Evolutionary conservation across 208 protist species (phyloP), one percentile per base, ranked within the genome.

Genomic region (Leishmania turanica): DNA sequence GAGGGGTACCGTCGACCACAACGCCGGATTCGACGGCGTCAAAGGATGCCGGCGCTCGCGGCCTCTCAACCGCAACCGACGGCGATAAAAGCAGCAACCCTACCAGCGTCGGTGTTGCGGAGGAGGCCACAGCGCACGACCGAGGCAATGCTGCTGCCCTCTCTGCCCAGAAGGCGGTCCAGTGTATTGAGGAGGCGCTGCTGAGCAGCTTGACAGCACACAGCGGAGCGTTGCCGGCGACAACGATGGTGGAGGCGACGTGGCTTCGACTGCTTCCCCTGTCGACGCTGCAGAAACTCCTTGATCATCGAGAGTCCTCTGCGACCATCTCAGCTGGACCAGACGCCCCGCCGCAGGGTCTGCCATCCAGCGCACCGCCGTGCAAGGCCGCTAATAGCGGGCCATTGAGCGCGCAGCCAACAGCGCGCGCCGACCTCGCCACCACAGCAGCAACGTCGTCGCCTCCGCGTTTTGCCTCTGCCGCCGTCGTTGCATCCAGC

Each of bases 231-330:
- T 62, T 85, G 27, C 77, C 82, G 2, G 82, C 82, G 4, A 40
- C 34, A 21, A 76, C 82, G 31, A 37, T 85, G 21, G 2, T 85
- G 37, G 82, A 85, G 77, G 82, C 82, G 3, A 75, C 54, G 77
- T 85, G 77, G 82, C 82, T 85, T 31, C 60, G 82, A 47, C 66
- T 85, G 24, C 62, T 58, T 27, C 53, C 82, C 11, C 53, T 85
- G 27, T 75, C 71, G 31, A 53, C 9, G 37, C 19, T 64, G 56
- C 68, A 31, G 47, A 69, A 17, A 27, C 42, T 47, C 11, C 49
- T 75, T 19, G 68, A n/a, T 27, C 54, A 42, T 15, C 45, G 11
- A 73, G 69, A 73, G 69, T 73, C 42, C 0, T 53, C 45, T 51
- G 8, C 19, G 17, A 31, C 6, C 6, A 13, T 31, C 31, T 3